These are phyloP conservation scores for Podaxis pistillaris DNA, from an alignment of 768 basidiomycete species.

Conservation along the genomic window DNA sequence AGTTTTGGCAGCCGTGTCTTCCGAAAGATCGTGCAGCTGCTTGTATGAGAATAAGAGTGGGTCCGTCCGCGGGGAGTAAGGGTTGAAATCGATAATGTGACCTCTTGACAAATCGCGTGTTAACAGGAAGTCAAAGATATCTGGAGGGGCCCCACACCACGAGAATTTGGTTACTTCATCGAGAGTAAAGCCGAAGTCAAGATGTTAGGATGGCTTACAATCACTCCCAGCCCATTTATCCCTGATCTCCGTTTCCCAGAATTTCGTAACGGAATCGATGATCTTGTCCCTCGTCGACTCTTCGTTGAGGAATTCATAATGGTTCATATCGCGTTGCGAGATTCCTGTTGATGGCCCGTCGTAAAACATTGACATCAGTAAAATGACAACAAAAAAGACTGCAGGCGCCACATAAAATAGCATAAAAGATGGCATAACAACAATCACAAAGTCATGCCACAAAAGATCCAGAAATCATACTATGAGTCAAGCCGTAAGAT, in stretches of 20 bases:
- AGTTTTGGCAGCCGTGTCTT: constrained; percentile 24
- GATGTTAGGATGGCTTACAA: constrained; percentile 49
- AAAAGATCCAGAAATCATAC: constrained; percentile 1
- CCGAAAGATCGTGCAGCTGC: constrained; percentile 52
- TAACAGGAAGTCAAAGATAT: constrained; percentile 83
- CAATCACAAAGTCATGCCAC: neutral
- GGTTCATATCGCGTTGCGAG: constrained; percentile 85
- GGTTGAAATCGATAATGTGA: constrained; percentile 90
- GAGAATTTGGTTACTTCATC: neutral
- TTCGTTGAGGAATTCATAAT: constrained; percentile 85
- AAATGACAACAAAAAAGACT: neutral
- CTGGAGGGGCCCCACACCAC: constrained; percentile 35
- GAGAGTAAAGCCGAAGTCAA: neutral
- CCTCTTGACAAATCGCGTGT: constrained; percentile 75
- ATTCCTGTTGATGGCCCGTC: constrained; percentile 50
- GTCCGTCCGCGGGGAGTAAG: constrained; percentile 85
- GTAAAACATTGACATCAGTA: neutral
- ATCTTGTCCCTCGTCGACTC: constrained; percentile 52
- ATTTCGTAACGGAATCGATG: constrained; percentile 43
- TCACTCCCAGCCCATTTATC: constrained; percentile 46
- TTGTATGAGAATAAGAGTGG: constrained; percentile 82
- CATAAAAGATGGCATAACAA: neutral
- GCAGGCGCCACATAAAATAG: neutral
- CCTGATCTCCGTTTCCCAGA: constrained; percentile 71
- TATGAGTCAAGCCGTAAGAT: neutral